Evolutionary conservation across 768 basidiomycete genomes (phyloP).

Genomic region (Rhodotorula graminis): DNA sequence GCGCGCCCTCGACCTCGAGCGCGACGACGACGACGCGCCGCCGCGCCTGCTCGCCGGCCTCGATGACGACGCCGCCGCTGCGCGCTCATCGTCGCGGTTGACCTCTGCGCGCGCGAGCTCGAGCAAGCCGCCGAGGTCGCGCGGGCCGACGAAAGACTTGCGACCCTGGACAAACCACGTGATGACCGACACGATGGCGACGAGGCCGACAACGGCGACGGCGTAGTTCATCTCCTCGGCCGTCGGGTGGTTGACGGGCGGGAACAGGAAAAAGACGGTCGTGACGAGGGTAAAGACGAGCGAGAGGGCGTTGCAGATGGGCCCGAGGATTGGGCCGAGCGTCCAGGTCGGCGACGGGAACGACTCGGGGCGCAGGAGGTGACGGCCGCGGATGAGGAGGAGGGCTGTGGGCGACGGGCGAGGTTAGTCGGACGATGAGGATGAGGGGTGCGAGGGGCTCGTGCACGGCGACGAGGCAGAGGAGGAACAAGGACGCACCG

Average conservation of each 20-base stretch:
- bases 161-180: slow-evolving; percentile 18
- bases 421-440: too few species aligned
- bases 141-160: slow-evolving; percentile 23
- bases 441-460: too few species aligned
- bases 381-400: slow-evolving; percentile 36
- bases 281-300: slow-evolving; percentile 38
- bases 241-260: slow-evolving; percentile 31
- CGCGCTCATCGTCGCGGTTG: slow-evolving; percentile 1
- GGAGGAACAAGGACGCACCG: too few species aligned
- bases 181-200: slow-evolving; percentile 6
- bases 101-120: slow-evolving; percentile 34
- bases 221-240: slow-evolving; percentile 35
- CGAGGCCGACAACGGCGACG: slow-evolving; percentile 30
- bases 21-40: background rate
- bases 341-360: slow-evolving; percentile 38
- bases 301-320: slow-evolving; percentile 33
- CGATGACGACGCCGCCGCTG: background rate
- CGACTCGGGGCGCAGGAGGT: slow-evolving; percentile 36
- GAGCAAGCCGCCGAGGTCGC: slow-evolving; percentile 32
- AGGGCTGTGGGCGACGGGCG: too few species aligned
- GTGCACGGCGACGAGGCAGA: too few species aligned
- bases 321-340: slow-evolving; percentile 36
- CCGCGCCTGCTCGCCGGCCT: background rate
- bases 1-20: background rate
- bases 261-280: slow-evolving; percentile 43